Conservation (phyloP, 129 eudicot species). For the Tagetes erecta region DNA sequence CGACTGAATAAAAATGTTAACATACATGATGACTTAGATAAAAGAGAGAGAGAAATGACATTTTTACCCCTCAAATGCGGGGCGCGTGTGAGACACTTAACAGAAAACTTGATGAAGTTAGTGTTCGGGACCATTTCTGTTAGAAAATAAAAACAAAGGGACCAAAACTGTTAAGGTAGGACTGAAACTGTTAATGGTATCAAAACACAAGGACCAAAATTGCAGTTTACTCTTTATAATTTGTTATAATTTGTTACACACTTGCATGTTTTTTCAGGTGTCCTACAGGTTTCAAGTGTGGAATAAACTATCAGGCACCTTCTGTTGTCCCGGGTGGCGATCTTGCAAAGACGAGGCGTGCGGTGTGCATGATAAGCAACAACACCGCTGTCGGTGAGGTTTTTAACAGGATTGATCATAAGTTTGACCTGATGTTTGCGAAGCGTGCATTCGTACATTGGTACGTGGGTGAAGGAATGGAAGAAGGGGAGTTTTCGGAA, state of each 20-base stretch:
- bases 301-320: slow-evolving; percentile 66
- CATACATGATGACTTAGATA: too few relatives aligned
- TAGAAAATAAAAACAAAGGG: too few relatives aligned
- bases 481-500: slow-evolving; percentile 87
- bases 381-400: slow-evolving; percentile 77
- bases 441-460: slow-evolving; percentile 79
- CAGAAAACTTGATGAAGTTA: too few relatives aligned
- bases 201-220: too few relatives aligned
- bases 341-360: slow-evolving; percentile 65
- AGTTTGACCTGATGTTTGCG: slow-evolving; percentile 66
- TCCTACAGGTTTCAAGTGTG: slow-evolving; percentile 83
- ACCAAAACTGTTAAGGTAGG: too few relatives aligned
- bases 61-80: too few relatives aligned
- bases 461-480: slow-evolving; percentile 90
- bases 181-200: too few relatives aligned
- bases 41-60: too few relatives aligned
- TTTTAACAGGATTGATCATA: slow-evolving; percentile 60
- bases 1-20: too few relatives aligned
- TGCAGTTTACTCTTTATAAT: not conserved
- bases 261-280: slow-evolving; percentile 38
- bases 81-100: too few relatives aligned
- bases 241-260: not conserved
- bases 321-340: slow-evolving; percentile 80
- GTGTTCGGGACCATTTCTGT: too few relatives aligned
- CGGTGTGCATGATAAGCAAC: slow-evolving; percentile 81